A percentile compares a stretch with the other conserved stretches of the same genome.
phyloP scores from a whole-genome alignment of 2,329 filamentous ascomycete species.

The Pochonia chlamydosporia region DNA sequence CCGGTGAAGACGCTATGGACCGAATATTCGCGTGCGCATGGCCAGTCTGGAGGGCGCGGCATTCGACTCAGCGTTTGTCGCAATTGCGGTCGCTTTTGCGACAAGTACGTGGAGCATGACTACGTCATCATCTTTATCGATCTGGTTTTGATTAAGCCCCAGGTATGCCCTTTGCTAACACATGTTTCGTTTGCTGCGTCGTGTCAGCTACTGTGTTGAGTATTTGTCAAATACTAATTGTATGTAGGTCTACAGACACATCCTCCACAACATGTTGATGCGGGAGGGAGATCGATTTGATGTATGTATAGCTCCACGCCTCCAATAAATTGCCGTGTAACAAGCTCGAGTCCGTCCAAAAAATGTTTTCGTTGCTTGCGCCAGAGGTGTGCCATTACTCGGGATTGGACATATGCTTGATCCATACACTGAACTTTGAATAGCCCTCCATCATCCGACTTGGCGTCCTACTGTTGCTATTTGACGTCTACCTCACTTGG shows the following conservation, averaged over 20 bases:
- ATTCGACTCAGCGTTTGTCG: constrained; percentile 95
- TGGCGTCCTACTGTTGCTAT: constrained; percentile 81
- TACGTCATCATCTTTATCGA: constrained; percentile 98
- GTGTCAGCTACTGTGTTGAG: no score
- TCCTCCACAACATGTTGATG: constrained; percentile 88
- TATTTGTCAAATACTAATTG: no score
- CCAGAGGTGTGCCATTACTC: no score
- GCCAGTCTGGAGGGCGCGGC: constrained; percentile 80
- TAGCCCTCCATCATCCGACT: constrained; percentile 88
- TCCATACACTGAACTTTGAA: background rate
- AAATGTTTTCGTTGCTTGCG: no score
- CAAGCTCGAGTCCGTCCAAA: no score
- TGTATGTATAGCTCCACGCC: constrained; percentile 39
- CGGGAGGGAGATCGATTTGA: constrained; percentile 64
- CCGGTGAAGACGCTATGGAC: constrained; percentile 82
- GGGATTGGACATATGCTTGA: background rate
- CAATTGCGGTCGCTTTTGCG: constrained; percentile 88
- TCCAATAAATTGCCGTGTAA: no score
- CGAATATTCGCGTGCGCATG: constrained; percentile 86
- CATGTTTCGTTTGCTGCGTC: no score
- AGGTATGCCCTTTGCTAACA: constrained; percentile 60
- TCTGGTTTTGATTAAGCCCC: constrained; percentile 92
- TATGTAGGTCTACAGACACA: constrained; percentile 81
- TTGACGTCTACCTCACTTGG: constrained; percentile 98
- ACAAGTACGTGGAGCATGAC: constrained; percentile 99